phyloP scores from a whole-genome alignment of 2,329 filamentous ascomycete genomes.

The Thermoascus crustaceus region DNA sequence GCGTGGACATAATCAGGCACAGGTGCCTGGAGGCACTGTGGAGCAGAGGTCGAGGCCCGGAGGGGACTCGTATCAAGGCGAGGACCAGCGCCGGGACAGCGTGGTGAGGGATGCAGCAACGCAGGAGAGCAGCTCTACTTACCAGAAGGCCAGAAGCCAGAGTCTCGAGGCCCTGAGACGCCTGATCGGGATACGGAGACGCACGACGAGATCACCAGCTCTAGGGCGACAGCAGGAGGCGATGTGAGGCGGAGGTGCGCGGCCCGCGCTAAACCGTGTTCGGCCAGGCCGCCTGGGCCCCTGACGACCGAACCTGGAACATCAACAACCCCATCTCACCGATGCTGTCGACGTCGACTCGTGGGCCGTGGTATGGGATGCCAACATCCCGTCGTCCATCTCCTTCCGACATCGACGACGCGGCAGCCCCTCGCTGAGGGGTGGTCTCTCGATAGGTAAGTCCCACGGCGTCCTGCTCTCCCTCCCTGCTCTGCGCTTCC shows the following conservation, averaged over 20 bases:
- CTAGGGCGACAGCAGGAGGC: not conserved
- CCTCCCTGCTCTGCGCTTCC: too few relatives aligned
- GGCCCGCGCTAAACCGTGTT: conserved; percentile 1
- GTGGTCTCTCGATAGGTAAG: conserved; percentile 1
- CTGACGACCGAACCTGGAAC: conserved; percentile 2
- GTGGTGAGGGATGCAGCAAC: not conserved
- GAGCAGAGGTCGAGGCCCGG: too few relatives aligned
- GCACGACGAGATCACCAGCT: not conserved
- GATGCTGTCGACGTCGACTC: not conserved
- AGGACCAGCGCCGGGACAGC: too few relatives aligned
- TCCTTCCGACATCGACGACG: not conserved
- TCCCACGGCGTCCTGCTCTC: not conserved
- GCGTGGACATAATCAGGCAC: conserved; percentile 32
- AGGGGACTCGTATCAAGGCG: too few relatives aligned
- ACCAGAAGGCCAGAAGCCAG: conserved; percentile 3
- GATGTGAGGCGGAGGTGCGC: not conserved
- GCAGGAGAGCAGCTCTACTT: not conserved
- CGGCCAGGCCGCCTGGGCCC: conserved; percentile 1
- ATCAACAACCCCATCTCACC: conserved; percentile 2
- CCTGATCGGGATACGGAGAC: too few relatives aligned
- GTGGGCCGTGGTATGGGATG: conserved; percentile 1
- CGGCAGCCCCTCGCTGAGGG: not conserved
- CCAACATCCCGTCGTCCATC: not conserved
- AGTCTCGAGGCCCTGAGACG: too few relatives aligned
- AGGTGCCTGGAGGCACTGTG: conserved; percentile 4